Conservation (phyloP, 73 alveolate species). For the Tetrahymena thermophila region DNA sequence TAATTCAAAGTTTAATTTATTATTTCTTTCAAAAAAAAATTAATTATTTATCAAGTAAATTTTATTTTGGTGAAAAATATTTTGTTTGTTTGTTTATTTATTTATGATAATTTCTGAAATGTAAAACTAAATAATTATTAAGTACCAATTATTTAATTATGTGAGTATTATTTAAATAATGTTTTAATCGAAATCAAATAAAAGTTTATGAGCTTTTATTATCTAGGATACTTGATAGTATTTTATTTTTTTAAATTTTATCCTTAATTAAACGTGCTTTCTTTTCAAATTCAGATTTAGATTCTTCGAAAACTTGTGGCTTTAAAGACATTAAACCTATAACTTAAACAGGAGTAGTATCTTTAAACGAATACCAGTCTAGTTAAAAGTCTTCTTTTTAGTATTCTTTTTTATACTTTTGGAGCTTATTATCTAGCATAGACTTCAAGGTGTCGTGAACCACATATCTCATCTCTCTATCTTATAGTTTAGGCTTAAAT, state of each 20-base stretch:
- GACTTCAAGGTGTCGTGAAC: neutral
- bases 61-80: no score
- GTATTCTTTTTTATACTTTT: neutral
- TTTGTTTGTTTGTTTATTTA: no score
- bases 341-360: neutral
- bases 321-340: neutral
- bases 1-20: no score
- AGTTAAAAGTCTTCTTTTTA: neutral
- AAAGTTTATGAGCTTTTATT: neutral
- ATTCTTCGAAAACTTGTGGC: neutral
- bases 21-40: no score
- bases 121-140: no score
- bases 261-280: neutral
- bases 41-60: no score
- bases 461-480: neutral
- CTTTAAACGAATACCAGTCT: neutral
- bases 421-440: neutral
- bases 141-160: no score
- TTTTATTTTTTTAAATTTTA: neutral
- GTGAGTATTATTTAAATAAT: neutral
- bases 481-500: neutral
- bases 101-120: no score
- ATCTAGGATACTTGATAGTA: neutral
- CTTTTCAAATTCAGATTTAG: neutral
- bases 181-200: neutral